Conservation (phyloP, 192 early-diverging fungal species). For the Lunasporangiospora selenospora region DNA sequence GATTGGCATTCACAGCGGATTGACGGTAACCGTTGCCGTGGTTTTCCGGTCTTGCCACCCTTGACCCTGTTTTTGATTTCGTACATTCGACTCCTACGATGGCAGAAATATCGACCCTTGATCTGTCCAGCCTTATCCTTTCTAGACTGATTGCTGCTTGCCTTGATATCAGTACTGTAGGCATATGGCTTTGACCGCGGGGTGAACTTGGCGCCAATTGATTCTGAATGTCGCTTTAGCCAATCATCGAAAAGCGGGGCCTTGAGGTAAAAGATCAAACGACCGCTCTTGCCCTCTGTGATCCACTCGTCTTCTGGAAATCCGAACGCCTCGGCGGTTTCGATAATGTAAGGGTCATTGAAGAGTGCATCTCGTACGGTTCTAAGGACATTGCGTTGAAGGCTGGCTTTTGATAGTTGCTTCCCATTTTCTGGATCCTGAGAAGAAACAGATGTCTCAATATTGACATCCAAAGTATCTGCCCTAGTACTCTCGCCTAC, state of each 20-base stretch:
- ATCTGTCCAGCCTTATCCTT: conserved; percentile 3
- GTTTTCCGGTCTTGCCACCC: conserved; percentile 9
- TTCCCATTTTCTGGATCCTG: too few relatives aligned
- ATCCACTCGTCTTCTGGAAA: too few relatives aligned
- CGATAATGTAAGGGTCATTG: too few relatives aligned
- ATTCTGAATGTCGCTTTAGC: background rate
- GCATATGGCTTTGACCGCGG: background rate
- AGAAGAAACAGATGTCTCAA: too few relatives aligned
- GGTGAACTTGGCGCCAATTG: conserved; percentile 5
- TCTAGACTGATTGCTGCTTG: background rate
- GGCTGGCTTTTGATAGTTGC: too few relatives aligned
- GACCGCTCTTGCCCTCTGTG: too few relatives aligned
- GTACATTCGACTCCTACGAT: background rate
- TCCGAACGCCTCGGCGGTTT: too few relatives aligned
- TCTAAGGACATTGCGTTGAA: too few relatives aligned
- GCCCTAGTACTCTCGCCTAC: too few relatives aligned
- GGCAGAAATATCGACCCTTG: background rate
- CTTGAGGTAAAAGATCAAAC: conserved; percentile 11
- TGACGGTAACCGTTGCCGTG: background rate
- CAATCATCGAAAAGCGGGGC: conserved; percentile 4
- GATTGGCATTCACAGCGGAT: background rate
- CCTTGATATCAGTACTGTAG: background rate
- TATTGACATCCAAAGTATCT: too few relatives aligned
- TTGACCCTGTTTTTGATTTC: background rate
- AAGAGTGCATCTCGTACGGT: too few relatives aligned